Conservation (phyloP, 2,329 filamentous ascomycete genomes). For the Aspergillus viridinutans region DNA sequence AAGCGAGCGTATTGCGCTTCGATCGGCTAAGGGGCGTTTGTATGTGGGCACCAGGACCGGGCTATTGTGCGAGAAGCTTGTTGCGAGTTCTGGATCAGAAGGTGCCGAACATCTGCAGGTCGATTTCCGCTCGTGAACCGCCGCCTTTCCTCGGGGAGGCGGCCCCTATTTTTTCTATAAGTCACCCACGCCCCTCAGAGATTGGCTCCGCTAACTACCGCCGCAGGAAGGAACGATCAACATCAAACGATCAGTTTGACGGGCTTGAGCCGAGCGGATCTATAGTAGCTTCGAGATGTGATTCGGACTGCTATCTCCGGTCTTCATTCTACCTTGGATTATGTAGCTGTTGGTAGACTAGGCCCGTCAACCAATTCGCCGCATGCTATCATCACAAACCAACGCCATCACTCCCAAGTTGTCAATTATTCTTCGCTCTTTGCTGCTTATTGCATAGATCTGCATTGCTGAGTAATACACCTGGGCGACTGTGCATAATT, state of each 20-base stretch:
- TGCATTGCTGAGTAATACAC: slow-evolving; percentile 16
- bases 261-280: background rate
- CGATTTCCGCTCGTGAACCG: slow-evolving; percentile 16
- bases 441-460: slow-evolving; percentile 14
- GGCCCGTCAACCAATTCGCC: background rate
- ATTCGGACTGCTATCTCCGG: background rate
- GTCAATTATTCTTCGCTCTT: background rate
- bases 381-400: background rate
- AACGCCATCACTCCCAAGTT: too few species aligned
- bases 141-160: slow-evolving; percentile 26
- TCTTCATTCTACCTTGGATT: background rate
- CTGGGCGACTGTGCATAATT: slow-evolving; percentile 7
- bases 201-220: slow-evolving; percentile 29
- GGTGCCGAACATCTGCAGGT: slow-evolving; percentile 13
- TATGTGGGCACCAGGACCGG: slow-evolving; percentile 8
- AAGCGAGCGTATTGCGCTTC: slow-evolving; percentile 12
- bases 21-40: slow-evolving; percentile 5
- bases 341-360: background rate
- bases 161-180: slow-evolving; percentile 38
- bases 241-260: background rate
- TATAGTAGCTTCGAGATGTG: background rate
- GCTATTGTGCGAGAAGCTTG: slow-evolving; percentile 5
- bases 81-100: slow-evolving; percentile 1
- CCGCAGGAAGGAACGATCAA: background rate
- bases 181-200: slow-evolving; percentile 17